Conservation (phyloP, 75 land plant species). For the Selaginella moellendorffii region DNA sequence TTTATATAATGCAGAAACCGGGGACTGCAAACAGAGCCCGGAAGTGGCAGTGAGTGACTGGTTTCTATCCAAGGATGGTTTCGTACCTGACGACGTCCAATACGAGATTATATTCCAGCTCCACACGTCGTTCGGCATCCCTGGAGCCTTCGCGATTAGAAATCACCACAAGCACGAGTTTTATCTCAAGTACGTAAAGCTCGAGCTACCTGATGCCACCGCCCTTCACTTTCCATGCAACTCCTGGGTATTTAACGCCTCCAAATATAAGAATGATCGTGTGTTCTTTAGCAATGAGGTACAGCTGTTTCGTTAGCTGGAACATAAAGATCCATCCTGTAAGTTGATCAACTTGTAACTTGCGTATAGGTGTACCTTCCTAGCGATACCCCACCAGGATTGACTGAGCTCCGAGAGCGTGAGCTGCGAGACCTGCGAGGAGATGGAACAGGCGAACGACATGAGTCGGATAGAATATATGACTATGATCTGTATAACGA, state of each 20-base stretch:
- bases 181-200: conserved; percentile 28
- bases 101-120: conserved; percentile 10
- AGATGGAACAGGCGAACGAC: conserved; percentile 26
- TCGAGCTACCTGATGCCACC: not conserved
- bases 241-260: conserved; percentile 39
- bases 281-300: conserved; percentile 2
- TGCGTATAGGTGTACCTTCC: conserved; percentile 44
- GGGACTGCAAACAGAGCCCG: not conserved
- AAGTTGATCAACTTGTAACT: too few relatives aligned
- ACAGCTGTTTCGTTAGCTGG: too few relatives aligned
- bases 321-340: too few relatives aligned
- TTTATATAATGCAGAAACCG: not conserved
- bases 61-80: not conserved
- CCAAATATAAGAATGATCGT: conserved; percentile 28
- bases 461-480: conserved; percentile 29
- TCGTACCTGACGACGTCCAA: not conserved
- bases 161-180: too few relatives aligned
- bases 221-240: not conserved
- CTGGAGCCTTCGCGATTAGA: too few relatives aligned
- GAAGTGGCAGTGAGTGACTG: not conserved
- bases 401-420: conserved; percentile 17
- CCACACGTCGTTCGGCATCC: conserved; percentile 25
- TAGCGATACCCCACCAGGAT: conserved; percentile 20
- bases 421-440: conserved; percentile 31
- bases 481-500: conserved; percentile 46